A percentile compares a stretch with the other conserved stretches of the same genome.
Conservation (phyloP, 495 filamentous ascomycete species). For the Talaromyces adpressus region DNA sequence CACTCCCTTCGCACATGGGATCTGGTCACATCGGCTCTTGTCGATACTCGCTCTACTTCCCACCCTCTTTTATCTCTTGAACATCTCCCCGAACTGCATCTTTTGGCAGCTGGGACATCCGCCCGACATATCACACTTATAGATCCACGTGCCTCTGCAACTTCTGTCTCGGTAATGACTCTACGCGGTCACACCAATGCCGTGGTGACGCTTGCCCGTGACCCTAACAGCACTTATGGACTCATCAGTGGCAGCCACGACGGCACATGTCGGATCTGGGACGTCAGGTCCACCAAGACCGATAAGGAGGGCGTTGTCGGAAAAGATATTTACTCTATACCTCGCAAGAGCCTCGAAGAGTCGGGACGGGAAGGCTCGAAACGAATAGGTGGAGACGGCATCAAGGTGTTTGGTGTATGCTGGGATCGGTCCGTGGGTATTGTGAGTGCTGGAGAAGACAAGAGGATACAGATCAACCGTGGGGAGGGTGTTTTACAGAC, state of each 20-base stretch:
- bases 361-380: conserved; percentile 42
- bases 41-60: conserved; percentile 75
- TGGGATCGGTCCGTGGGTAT: conserved; percentile 86
- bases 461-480: conserved; percentile 82
- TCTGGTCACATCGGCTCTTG: conserved; percentile 63
- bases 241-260: conserved; percentile 82
- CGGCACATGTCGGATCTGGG: conserved; percentile 87
- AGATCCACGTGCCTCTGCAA: conserved; percentile 72
- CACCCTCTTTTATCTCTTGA: conserved; percentile 71
- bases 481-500: conserved; percentile 41
- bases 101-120: conserved; percentile 78
- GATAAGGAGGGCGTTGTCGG: conserved; percentile 63
- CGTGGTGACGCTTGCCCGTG: conserved; percentile 61
- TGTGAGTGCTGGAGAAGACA: conserved; percentile 87
- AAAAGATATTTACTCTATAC: conserved; percentile 74
- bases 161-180: conserved; percentile 72
- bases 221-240: conserved; percentile 68
- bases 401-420: conserved; percentile 83
- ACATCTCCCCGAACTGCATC: conserved; percentile 55
- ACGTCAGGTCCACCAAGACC: conserved; percentile 66
- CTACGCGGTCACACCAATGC: conserved; percentile 85
- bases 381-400: conserved; percentile 62
- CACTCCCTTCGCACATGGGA: conserved; percentile 89
- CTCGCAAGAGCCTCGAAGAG: conserved; percentile 58
- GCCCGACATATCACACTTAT: conserved; percentile 85